phyloP scores from a whole-genome alignment of 1,284 basidiomycete genomes.

The Trichosporon inkin region DNA sequence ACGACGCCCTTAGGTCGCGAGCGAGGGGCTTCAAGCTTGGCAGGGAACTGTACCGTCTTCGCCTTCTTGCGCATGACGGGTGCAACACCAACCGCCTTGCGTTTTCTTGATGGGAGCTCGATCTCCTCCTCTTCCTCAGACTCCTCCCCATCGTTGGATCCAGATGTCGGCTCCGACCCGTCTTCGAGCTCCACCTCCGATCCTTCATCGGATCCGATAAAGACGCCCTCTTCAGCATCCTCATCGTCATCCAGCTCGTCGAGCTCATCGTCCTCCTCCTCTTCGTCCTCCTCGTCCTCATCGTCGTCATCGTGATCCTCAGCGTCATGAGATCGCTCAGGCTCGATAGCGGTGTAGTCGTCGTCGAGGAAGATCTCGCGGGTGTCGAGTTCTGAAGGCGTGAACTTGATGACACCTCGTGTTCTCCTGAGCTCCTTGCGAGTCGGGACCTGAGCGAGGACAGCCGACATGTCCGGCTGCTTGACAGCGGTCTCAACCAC shows the following conservation, averaged over 20 bases:
- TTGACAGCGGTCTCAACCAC: constrained; percentile 22
- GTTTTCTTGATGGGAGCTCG: constrained; percentile 22
- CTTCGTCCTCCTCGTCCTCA: constrained; percentile 37
- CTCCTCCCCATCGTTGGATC: constrained; percentile 38
- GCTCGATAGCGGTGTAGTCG: constrained; percentile 51
- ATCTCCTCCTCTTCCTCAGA: constrained; percentile 34
- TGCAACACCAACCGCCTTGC: constrained; percentile 22
- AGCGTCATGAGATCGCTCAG: constrained; percentile 14
- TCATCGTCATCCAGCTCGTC: constrained; percentile 47
- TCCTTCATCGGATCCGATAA: constrained; percentile 40
- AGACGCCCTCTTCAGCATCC: constrained; percentile 33
- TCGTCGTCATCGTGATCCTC: constrained; percentile 31
- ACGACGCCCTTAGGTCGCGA: constrained; percentile 14
- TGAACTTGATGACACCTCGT: constrained; percentile 58
- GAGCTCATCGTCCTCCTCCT: constrained; percentile 48
- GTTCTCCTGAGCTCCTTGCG: constrained; percentile 57
- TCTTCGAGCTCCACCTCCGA: constrained; percentile 46
- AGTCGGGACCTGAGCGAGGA: constrained; percentile 61
- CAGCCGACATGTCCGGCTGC: constrained; percentile 46
- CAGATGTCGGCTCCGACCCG: constrained; percentile 42
- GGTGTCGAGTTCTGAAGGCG: constrained; percentile 55
- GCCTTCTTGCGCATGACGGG: constrained; percentile 22
- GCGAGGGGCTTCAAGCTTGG: constrained; percentile 28
- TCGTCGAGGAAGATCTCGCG: constrained; percentile 59
- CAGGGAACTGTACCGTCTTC: constrained; percentile 31